These are phyloP conservation scores for Boletus smithii DNA, from an alignment of 1,284 basidiomycete species.

Conservation along the genomic window DNA sequence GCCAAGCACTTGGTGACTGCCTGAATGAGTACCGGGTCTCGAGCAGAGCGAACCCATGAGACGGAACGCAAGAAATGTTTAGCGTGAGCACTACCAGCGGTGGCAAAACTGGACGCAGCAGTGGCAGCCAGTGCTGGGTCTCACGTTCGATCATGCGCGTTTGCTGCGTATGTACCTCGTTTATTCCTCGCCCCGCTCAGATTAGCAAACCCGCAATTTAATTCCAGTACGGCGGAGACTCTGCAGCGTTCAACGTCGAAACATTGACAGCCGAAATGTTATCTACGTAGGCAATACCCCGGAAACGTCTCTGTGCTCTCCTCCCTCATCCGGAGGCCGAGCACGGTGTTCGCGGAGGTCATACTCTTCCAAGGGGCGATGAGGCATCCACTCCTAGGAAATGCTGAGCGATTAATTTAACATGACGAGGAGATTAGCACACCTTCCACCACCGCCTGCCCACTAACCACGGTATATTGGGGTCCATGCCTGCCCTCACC, in stretches of 20 bases:
- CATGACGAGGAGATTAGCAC: conserved; percentile 28
- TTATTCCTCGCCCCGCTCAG: conserved; percentile 19
- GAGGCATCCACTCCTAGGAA: conserved; percentile 57
- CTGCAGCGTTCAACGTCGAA: no score
- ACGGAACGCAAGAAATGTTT: no score
- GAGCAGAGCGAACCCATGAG: conserved; percentile 69
- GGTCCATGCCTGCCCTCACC: conserved; percentile 68
- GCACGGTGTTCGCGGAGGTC: conserved; percentile 43
- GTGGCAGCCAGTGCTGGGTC: no score
- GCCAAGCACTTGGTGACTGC: conserved; percentile 53
- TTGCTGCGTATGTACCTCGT: no score
- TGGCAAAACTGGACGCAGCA: no score
- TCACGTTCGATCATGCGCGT: no score
- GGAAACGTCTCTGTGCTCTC: conserved; percentile 45
- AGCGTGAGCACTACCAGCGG: no score
- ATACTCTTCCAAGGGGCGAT: conserved; percentile 50
- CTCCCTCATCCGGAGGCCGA: conserved; percentile 31
- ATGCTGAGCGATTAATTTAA: conserved; percentile 22
- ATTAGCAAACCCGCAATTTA: conserved; percentile 7
- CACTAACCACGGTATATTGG: conserved; percentile 55
- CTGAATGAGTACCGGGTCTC: conserved; percentile 49
- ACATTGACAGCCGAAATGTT: no score
- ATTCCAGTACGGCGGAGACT: no score
- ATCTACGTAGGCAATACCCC: conserved; percentile 35
- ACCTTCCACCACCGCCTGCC: conserved; percentile 80